phyloP scores from a whole-genome alignment of 352 stramenopile genomes.

The Globisporangium canariense region DNA sequence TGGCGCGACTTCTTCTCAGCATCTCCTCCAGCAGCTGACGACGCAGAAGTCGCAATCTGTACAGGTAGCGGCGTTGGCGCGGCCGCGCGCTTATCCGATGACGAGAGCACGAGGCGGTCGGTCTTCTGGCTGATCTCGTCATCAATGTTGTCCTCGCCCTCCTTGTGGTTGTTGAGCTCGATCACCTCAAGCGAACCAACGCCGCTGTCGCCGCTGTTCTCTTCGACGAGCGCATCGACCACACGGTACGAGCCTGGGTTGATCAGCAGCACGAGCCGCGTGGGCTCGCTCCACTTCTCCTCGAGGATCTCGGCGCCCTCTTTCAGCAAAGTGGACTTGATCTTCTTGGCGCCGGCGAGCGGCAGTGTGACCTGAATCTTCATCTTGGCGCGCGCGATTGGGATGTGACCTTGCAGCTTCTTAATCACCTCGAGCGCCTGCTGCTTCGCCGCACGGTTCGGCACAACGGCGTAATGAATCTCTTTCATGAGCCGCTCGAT shows the following conservation, averaged over 20 bases:
- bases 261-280: conserved; percentile 71
- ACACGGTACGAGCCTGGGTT: conserved; percentile 74
- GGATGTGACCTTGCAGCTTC: conserved; percentile 90
- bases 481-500: conserved; percentile 97
- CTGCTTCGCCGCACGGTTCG: conserved; percentile 94
- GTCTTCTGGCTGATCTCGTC: conserved; percentile 89
- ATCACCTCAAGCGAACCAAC: conserved; percentile 89
- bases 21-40: conserved; percentile 9
- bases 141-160: conserved; percentile 90
- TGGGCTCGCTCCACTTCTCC: conserved; percentile 48
- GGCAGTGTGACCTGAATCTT: conserved; percentile 85
- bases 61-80: conserved; percentile 12
- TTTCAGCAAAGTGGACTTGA: conserved; percentile 59
- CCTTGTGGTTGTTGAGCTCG: conserved; percentile 89
- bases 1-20: conserved; percentile 48
- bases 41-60: neutral
- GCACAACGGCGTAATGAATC: conserved; percentile 94
- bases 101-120: conserved; percentile 53
- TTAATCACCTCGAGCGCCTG: conserved; percentile 97
- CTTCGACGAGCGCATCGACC: conserved; percentile 65
- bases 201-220: conserved; percentile 39
- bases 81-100: conserved; percentile 14
- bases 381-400: conserved; percentile 97
- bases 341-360: conserved; percentile 35
- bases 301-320: conserved; percentile 69